These are phyloP conservation scores for Pestalotiopsis sp. DNA, from an alignment of 2,329 filamentous ascomycete genomes.

Conservation along the genomic window DNA sequence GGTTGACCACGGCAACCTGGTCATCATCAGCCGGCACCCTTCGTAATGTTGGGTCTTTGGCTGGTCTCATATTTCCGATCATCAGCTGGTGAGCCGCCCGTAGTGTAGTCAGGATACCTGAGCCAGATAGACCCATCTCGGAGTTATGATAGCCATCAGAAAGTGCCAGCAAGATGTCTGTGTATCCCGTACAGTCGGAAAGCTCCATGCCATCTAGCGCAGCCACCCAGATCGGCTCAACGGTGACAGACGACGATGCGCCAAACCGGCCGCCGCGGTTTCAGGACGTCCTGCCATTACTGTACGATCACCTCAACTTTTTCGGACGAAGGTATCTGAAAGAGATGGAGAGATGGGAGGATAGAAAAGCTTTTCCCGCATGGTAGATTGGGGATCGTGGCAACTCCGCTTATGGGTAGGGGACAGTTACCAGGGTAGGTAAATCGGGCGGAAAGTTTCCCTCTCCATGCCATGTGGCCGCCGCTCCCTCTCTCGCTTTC, in stretches of 20 bases:
- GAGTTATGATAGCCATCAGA: neutral
- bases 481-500: neutral
- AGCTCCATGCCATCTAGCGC: neutral
- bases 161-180: neutral
- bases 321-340: neutral
- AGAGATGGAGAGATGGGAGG: neutral
- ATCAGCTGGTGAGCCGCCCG: neutral
- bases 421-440: neutral
- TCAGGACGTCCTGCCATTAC: neutral
- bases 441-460: neutral
- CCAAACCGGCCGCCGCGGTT: neutral
- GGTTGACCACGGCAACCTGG: neutral
- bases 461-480: neutral
- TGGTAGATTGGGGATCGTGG: neutral
- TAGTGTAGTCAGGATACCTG: neutral
- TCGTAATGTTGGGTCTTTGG: neutral
- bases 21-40: neutral
- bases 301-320: neutral
- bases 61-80: constrained; percentile 1
- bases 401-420: neutral
- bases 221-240: neutral
- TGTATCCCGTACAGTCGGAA: neutral
- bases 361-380: neutral
- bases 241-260: neutral
- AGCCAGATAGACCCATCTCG: constrained; percentile 1